phyloP scores from a whole-genome alignment of 192 early-diverging fungal species.

The Kappamyces sp. region DNA sequence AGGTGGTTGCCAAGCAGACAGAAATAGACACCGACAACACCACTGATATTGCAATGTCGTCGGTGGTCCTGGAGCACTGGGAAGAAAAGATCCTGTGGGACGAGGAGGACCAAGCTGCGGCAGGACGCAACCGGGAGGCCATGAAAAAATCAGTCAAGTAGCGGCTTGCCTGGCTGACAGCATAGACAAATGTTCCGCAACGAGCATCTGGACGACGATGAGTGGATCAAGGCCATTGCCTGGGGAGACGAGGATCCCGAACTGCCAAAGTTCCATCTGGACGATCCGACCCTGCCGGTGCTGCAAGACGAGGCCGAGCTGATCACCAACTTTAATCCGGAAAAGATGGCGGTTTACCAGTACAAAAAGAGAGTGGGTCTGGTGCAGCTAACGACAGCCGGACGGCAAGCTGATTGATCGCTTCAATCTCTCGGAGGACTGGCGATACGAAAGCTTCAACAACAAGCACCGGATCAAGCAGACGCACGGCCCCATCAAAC shows the following conservation, averaged over 20 bases:
- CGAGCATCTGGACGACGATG: slow-evolving; percentile 55
- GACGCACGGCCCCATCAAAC: slow-evolving; percentile 74
- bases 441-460: slow-evolving; percentile 69
- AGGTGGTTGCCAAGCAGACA: not conserved
- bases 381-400: slow-evolving; percentile 4
- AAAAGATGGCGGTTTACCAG: slow-evolving; percentile 1
- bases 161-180: not conserved
- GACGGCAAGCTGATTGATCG: slow-evolving; percentile 45
- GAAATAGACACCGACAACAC: slow-evolving; percentile 21
- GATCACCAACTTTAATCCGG: slow-evolving; percentile 18
- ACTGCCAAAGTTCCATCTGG: slow-evolving; percentile 50
- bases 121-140: not conserved
- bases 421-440: slow-evolving; percentile 88
- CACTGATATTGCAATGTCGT: slow-evolving; percentile 33
- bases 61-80: slow-evolving; percentile 76
- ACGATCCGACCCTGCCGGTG: slow-evolving; percentile 73
- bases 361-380: not conserved
- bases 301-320: slow-evolving; percentile 48
- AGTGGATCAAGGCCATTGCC: slow-evolving; percentile 70
- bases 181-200: slow-evolving; percentile 38
- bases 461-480: slow-evolving; percentile 73
- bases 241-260: slow-evolving; percentile 68
- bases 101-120: slow-evolving; percentile 20
- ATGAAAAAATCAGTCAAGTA: slow-evolving; percentile 8
- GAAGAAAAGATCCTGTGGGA: slow-evolving; percentile 80